phyloP scores from a whole-genome alignment of 2,329 filamentous ascomycete genomes.

The Chaetomium globosum region DNA sequence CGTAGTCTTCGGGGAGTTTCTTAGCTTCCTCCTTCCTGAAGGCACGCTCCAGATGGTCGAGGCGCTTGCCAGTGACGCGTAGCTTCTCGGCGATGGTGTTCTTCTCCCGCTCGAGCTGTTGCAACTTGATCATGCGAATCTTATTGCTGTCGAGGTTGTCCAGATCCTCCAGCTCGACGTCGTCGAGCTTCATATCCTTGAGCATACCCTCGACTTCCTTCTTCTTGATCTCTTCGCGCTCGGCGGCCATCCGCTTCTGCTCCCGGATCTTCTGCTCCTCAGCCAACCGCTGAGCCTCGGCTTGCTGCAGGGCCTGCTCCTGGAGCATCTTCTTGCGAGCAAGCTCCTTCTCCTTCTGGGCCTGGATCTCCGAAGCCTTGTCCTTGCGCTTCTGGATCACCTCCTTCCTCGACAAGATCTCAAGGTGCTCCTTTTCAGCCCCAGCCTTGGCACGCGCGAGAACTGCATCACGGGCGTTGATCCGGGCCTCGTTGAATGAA shows the following conservation, averaged over 20 bases:
- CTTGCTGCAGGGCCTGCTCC: slow-evolving; percentile 84
- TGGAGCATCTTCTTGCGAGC: slow-evolving; percentile 83
- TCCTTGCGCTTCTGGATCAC: slow-evolving; percentile 97
- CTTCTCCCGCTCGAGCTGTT: slow-evolving; percentile 97
- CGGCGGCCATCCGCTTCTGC: slow-evolving; percentile 79
- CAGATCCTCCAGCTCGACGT: slow-evolving; percentile 78
- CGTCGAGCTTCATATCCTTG: slow-evolving; percentile 84
- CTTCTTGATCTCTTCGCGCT: slow-evolving; percentile 86
- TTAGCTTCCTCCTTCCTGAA: slow-evolving; percentile 95
- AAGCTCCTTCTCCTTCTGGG: slow-evolving; percentile 89
- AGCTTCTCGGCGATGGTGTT: slow-evolving; percentile 91
- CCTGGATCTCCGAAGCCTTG: slow-evolving; percentile 83
- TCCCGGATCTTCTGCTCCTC: slow-evolving; percentile 92
- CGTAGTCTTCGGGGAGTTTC: slow-evolving; percentile 85
- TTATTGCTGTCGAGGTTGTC: slow-evolving; percentile 86
- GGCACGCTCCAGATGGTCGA: slow-evolving; percentile 95
- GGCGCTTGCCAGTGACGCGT: slow-evolving; percentile 88
- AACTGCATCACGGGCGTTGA: slow-evolving; percentile 77
- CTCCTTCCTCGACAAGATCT: slow-evolving; percentile 81
- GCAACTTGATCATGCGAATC: slow-evolving; percentile 91
- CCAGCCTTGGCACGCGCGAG: slow-evolving; percentile 81
- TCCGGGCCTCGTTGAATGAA: slow-evolving; percentile 77
- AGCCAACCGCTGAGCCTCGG: slow-evolving; percentile 84
- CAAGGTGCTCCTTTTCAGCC: slow-evolving; percentile 87
- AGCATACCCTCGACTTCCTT: slow-evolving; percentile 93